These are phyloP conservation scores for Phytophthora pistaciae DNA, from an alignment of 352 stramenopile species.

Conservation along the genomic window DNA sequence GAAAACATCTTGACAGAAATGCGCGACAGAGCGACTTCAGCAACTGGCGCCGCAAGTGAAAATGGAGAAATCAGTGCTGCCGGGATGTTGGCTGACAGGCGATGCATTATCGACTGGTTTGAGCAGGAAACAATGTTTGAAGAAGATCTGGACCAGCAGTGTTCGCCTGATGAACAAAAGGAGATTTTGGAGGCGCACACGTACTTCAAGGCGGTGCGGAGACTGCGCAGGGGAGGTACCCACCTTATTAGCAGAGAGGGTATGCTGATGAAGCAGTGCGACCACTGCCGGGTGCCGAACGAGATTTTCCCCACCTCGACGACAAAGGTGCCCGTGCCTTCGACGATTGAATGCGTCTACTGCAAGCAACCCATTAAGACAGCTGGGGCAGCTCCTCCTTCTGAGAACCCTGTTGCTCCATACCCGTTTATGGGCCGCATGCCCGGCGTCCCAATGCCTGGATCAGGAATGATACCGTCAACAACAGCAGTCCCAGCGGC, in stretches of 20 bases:
- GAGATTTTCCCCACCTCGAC: conserved; percentile 69
- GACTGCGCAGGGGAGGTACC: conserved; percentile 43
- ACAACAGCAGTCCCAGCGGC: conserved; percentile 6
- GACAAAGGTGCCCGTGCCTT: conserved; percentile 67
- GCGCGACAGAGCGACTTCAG: conserved; percentile 25
- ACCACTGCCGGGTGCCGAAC: conserved; percentile 64
- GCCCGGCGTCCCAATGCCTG: conserved; percentile 18
- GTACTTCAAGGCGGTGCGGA: conserved; percentile 76
- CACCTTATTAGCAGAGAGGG: conserved; percentile 56
- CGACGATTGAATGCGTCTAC: conserved; percentile 74
- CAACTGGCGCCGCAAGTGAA: not conserved
- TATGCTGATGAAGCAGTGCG: conserved; percentile 62
- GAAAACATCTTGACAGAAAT: conserved; percentile 60
- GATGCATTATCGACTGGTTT: conserved; percentile 86
- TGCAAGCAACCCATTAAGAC: conserved; percentile 61
- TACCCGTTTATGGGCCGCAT: conserved; percentile 33
- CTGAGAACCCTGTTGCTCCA: conserved; percentile 17
- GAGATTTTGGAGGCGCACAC: conserved; percentile 77
- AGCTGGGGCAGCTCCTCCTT: conserved; percentile 38
- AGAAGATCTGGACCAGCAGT: conserved; percentile 87
- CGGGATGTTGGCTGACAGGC: conserved; percentile 22
- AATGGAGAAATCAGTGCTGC: conserved; percentile 24
- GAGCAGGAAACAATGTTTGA: conserved; percentile 93
- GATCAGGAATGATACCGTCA: conserved; percentile 17
- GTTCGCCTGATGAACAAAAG: conserved; percentile 70